Evolutionary conservation across 179 eudicot genomes (phyloP).

Genomic region (Heliamphora pulchella): DNA sequence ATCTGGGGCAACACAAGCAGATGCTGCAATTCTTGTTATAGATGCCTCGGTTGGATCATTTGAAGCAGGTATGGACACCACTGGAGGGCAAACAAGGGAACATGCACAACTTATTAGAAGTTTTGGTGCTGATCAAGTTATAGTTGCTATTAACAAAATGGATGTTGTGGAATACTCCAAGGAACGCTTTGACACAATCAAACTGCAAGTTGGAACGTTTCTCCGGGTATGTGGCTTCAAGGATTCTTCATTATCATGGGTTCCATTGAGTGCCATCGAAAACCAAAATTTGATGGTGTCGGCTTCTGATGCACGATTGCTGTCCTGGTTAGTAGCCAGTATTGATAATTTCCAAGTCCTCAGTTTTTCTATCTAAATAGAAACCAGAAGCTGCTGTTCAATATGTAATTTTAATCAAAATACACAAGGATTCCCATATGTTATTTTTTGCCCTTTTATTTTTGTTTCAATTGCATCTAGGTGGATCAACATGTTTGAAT

Average conservation of each 20-base stretch:
- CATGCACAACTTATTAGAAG: constrained; percentile 96
- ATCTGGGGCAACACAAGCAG: constrained; percentile 98
- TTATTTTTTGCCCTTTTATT: neutral
- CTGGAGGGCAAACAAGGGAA: constrained; percentile 89
- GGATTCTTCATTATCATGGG: constrained; percentile 72
- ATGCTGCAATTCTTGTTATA: constrained; percentile 85
- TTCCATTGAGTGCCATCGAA: constrained; percentile 95
- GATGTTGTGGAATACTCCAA: constrained; percentile 80
- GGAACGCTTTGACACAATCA: constrained; percentile 79
- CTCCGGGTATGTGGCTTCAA: constrained; percentile 83
- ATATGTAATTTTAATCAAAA: neutral
- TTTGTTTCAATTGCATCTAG: neutral
- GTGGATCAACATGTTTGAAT: neutral
- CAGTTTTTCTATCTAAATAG: neutral
- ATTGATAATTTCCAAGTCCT: too few species aligned
- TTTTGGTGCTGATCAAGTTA: constrained; percentile 91
- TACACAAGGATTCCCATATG: neutral
- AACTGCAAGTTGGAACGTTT: constrained; percentile 70
- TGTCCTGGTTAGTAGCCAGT: constrained; percentile 58
- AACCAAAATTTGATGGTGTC: constrained; percentile 75
- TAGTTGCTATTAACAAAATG: constrained; percentile 92
- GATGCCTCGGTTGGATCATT: constrained; percentile 92
- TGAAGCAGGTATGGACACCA: constrained; percentile 79
- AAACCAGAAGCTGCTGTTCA: neutral
- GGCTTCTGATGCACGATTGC: constrained; percentile 68